phyloP scores from a whole-genome alignment of 2,329 filamentous ascomycete species.

The Penicillium sp. region DNA sequence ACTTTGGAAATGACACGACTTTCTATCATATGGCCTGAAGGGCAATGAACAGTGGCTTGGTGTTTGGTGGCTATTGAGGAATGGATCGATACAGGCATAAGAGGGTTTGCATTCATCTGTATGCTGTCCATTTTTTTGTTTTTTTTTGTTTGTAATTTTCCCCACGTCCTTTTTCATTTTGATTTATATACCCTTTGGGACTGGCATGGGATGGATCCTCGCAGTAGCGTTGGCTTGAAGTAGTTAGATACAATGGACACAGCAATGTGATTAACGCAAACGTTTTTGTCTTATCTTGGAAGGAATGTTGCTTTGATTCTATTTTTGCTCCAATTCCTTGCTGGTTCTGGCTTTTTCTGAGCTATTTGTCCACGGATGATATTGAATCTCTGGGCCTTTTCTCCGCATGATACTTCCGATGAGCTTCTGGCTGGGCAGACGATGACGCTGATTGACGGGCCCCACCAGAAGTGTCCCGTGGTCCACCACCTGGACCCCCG shows the following conservation, averaged over 20 bases:
- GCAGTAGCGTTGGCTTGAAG: slow-evolving; percentile 1
- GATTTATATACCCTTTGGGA: slow-evolving; percentile 13
- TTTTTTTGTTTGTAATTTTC: background rate
- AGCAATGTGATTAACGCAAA: background rate
- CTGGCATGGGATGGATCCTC: slow-evolving; percentile 9
- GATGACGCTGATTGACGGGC: slow-evolving; percentile 7
- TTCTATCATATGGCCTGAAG: background rate
- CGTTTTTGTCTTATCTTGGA: too few species aligned
- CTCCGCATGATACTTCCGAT: too few species aligned
- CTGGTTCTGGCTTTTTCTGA: too few species aligned
- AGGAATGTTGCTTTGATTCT: too few species aligned
- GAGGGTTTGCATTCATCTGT: slow-evolving; percentile 1
- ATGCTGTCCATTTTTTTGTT: slow-evolving; percentile 6
- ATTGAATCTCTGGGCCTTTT: too few species aligned
- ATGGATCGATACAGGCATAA: background rate
- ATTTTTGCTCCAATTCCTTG: too few species aligned
- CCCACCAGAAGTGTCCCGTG: slow-evolving; percentile 5
- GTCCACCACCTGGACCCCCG: background rate
- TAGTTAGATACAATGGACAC: background rate
- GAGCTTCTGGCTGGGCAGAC: background rate
- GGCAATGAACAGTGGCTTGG: background rate
- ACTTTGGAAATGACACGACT: background rate
- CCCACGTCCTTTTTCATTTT: background rate
- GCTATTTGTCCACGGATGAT: too few species aligned
- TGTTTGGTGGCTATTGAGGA: background rate